phyloP scores from a whole-genome alignment of 225 moss, liverwort and hornwort genomes.

The Lunularia cruciata region DNA sequence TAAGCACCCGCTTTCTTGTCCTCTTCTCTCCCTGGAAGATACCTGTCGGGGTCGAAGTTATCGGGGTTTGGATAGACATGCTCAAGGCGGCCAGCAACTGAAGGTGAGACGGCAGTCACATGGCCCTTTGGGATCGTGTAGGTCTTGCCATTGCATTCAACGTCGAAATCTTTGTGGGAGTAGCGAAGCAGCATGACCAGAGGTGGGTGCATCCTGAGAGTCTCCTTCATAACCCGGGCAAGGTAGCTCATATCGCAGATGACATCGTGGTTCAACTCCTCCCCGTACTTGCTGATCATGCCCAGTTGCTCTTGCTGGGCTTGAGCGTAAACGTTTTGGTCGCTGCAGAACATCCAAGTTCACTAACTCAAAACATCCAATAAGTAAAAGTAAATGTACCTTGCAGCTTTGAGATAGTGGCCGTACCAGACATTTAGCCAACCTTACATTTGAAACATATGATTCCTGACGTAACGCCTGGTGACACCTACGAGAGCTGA shows the following conservation, averaged over 20 bases:
- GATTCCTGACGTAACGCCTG: too few species aligned
- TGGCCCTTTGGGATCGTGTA: slow-evolving; percentile 82
- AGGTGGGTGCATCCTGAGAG: slow-evolving; percentile 89
- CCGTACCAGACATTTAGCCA: too few species aligned
- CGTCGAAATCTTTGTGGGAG: slow-evolving; percentile 76
- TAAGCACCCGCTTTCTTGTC: slow-evolving; percentile 79
- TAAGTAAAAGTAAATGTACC: too few species aligned
- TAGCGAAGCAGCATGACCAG: slow-evolving; percentile 89
- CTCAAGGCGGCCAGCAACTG: slow-evolving; percentile 69
- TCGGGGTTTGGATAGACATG: slow-evolving; percentile 71
- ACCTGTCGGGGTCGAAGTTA: slow-evolving; percentile 73
- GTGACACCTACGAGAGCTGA: too few species aligned
- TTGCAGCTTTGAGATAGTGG: too few species aligned
- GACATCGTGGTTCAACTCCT: slow-evolving; percentile 64
- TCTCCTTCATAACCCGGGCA: slow-evolving; percentile 87
- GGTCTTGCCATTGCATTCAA: slow-evolving; percentile 59
- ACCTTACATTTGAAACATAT: too few species aligned
- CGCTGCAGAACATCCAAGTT: too few species aligned
- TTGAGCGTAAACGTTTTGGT: slow-evolving; percentile 62
- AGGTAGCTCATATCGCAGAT: slow-evolving; percentile 70
- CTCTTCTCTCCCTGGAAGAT: slow-evolving; percentile 61
- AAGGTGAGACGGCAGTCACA: slow-evolving; percentile 83
- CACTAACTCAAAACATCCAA: too few species aligned
- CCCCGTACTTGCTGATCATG: slow-evolving; percentile 74
- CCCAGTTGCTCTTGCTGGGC: slow-evolving; percentile 76